Conservation (phyloP, 2,329 filamentous ascomycete species). For the Aspergillus alliaceus region DNA sequence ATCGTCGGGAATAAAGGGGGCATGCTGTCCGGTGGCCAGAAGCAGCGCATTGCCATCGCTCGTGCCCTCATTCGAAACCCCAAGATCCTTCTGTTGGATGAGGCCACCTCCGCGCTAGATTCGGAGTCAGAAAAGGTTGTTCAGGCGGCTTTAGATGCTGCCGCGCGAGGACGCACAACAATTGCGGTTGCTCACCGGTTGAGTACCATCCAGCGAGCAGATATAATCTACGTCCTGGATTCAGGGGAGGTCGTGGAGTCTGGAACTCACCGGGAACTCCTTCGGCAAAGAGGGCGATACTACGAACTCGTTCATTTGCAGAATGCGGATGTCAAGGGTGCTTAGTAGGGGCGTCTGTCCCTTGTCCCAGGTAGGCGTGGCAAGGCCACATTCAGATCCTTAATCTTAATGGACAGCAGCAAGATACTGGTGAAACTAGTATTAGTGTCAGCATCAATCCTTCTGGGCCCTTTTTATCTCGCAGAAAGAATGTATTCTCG, state of each 20-base stretch:
- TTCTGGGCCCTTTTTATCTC: too few species aligned
- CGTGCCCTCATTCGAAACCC: constrained; percentile 78
- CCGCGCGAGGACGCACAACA: constrained; percentile 54
- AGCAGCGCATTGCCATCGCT: constrained; percentile 85
- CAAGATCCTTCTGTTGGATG: constrained; percentile 81
- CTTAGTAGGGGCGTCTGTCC: neutral
- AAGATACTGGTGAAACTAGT: neutral
- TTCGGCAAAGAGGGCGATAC: constrained; percentile 39
- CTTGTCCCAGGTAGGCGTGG: too few species aligned
- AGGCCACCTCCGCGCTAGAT: constrained; percentile 84
- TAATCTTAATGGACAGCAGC: neutral
- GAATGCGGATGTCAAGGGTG: constrained; percentile 26
- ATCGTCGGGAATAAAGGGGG: constrained; percentile 82
- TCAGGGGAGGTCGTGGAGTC: constrained; percentile 45
- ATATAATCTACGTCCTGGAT: constrained; percentile 46
- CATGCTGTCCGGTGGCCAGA: constrained; percentile 83
- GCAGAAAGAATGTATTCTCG: too few species aligned
- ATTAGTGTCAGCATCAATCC: neutral
- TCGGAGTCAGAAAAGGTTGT: constrained; percentile 83
- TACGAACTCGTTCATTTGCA: constrained; percentile 47
- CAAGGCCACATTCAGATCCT: too few species aligned
- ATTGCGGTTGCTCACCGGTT: constrained; percentile 46
- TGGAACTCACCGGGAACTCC: constrained; percentile 42
- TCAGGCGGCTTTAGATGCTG: constrained; percentile 75
- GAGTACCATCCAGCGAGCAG: constrained; percentile 42